A percentile compares a stretch with the other conserved stretches of the same genome.
Evolutionary conservation across 2,329 filamentous ascomycete genomes (phyloP).

Genomic region (Xylariaceae sp.): DNA sequence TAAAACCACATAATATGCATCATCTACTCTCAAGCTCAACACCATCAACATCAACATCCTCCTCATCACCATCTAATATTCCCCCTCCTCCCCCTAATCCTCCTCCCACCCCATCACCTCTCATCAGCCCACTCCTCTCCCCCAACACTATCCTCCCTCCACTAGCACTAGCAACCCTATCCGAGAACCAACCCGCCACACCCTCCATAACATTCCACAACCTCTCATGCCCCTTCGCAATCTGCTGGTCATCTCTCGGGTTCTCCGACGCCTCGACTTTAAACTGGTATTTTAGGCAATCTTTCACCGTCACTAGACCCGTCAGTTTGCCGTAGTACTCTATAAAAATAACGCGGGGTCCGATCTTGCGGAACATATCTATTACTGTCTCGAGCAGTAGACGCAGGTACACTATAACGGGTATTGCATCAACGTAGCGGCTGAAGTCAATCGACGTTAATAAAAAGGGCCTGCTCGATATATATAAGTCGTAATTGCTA

Average conservation of each 20-base stretch:
- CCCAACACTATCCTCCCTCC: slow-evolving; percentile 55
- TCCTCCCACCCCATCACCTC: slow-evolving; percentile 19
- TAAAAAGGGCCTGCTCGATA: too few species aligned
- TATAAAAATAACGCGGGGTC: slow-evolving; percentile 85
- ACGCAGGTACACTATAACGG: slow-evolving; percentile 84
- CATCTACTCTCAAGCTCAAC: slow-evolving; percentile 32
- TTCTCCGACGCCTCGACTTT: slow-evolving; percentile 86
- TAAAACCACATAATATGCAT: too few species aligned
- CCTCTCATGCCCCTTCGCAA: slow-evolving; percentile 58
- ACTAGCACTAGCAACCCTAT: slow-evolving; percentile 48
- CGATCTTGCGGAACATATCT: slow-evolving; percentile 98
- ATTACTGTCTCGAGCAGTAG: slow-evolving; percentile 94
- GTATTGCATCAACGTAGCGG: slow-evolving; percentile 83
- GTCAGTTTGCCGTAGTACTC: slow-evolving; percentile 81
- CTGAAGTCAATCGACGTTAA: slow-evolving; percentile 70
- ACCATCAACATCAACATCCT: slow-evolving; percentile 40
- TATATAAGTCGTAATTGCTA: slow-evolving; percentile 55
- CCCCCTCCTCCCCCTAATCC: too few species aligned
- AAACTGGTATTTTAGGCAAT: slow-evolving; percentile 96
- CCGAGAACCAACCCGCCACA: slow-evolving; percentile 56
- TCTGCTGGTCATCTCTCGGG: slow-evolving; percentile 54
- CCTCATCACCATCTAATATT: slow-evolving; percentile 51
- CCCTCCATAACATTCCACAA: slow-evolving; percentile 58
- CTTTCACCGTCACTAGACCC: slow-evolving; percentile 91
- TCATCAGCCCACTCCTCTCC: slow-evolving; percentile 28